Conservation (phyloP, 225 moss, liverwort and hornwort species). For the Marchantia paleacea region DNA sequence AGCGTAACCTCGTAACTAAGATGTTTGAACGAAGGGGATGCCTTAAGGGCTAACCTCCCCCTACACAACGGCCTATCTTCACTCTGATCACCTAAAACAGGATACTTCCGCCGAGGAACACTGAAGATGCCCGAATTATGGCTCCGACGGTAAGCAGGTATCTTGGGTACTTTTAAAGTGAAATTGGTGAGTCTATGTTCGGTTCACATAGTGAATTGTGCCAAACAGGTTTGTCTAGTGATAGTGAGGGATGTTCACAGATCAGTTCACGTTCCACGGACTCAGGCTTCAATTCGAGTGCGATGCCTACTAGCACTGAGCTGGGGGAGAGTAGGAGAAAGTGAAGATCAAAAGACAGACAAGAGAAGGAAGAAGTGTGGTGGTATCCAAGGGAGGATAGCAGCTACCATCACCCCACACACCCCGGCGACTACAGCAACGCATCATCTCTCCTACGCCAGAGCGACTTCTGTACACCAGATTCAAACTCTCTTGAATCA, state of each 20-base stretch:
- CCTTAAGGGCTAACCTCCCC: background rate
- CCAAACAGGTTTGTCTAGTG: background rate
- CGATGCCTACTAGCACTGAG: slow-evolving; percentile 2
- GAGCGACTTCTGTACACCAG: background rate
- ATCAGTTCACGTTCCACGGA: slow-evolving; percentile 6
- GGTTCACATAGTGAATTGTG: background rate
- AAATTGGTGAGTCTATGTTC: background rate
- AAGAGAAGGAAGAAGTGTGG: slow-evolving; percentile 6
- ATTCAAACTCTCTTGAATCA: slow-evolving; percentile 16
- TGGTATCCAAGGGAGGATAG: slow-evolving; percentile 25
- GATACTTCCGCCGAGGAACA: background rate
- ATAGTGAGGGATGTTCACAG: background rate
- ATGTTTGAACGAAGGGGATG: background rate
- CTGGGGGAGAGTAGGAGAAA: slow-evolving; percentile 18
- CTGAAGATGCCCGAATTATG: background rate
- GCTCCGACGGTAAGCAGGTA: background rate
- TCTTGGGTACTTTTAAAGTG: background rate
- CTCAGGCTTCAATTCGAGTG: background rate
- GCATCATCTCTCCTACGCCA: slow-evolving; percentile 13
- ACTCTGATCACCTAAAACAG: background rate
- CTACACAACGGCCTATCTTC: background rate
- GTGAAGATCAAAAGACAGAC: slow-evolving; percentile 20
- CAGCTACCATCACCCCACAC: slow-evolving; percentile 26
- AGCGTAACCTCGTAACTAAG: too few relatives aligned
- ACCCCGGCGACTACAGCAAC: slow-evolving; percentile 23